Percentiles rank a stretch among this genome's conserved stretches.
phyloP scores from a whole-genome alignment of 176 grass and related monocot genomes.

The Triticum urartu region DNA sequence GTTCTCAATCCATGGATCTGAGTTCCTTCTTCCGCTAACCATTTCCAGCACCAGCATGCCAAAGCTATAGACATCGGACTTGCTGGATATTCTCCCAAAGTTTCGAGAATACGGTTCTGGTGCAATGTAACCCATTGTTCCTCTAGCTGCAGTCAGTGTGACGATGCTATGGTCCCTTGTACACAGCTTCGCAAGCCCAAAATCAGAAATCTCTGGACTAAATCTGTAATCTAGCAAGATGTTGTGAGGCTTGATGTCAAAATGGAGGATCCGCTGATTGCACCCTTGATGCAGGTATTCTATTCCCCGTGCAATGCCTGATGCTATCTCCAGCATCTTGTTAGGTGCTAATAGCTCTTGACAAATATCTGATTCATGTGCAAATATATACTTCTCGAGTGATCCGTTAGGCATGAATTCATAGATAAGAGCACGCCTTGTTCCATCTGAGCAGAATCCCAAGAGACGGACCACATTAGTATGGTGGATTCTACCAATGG shows the following conservation, averaged over 20 bases:
- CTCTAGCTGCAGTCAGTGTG: not conserved
- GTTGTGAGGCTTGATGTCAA: conserved; percentile 9
- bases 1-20: not conserved
- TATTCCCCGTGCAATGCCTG: not conserved
- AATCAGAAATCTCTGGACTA: not conserved
- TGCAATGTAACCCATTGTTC: not conserved
- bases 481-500: conserved; percentile 2
- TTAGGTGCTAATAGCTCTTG: not conserved
- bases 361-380: not conserved
- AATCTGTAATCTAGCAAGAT: not conserved
- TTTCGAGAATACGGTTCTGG: not conserved
- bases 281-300: conserved; percentile 14
- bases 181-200: not conserved
- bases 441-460: not conserved
- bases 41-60: conserved; percentile 16
- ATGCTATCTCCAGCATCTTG: not conserved
- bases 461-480: not conserved
- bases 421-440: conserved; percentile 14
- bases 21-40: not conserved
- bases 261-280: conserved; percentile 3
- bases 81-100: not conserved
- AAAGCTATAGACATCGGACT: not conserved
- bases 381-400: not conserved
- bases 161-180: not conserved
- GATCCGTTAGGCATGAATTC: not conserved